Base-by-base conservation (phyloP, 345 rosid species). In the Cochlearia excelsa region DNA sequence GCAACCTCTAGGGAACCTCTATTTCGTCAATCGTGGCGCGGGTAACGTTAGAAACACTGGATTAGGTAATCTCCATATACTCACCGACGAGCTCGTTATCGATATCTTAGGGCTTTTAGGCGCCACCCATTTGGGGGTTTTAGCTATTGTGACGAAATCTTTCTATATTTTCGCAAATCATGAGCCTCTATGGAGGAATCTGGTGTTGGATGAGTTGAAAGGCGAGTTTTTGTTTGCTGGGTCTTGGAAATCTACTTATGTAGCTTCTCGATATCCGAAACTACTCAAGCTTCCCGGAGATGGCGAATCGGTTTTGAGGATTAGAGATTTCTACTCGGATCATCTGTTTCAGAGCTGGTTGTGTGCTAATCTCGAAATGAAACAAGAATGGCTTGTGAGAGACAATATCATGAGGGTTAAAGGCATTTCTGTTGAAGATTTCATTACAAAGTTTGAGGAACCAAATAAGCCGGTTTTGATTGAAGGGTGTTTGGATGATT, bases 301-400 rank as follows among this genome's bases (percentile, higher is more conserved):
- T n/a, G 29, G 26, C 11, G 61, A 35, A 26, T 74, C 74, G 1
- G 72, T 70, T 46, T 59, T 85, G 72, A 78, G 59, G 69, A 80
- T 93, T 43, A 75, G 83, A 62, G 90, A 93, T 48, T 89, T 93
- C 61, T 93, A 79, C 50, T 93, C 97, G 8, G 97, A 93, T 71
- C 83, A 89, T 75, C 67, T 89, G 61, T 89, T 93, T 51, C 99
- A 89, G 79, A 89, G 94, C 52, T 93, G 99, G 99, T 68, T 93
- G 29, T 93, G 97, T 78, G 97, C 99, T 43, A 93, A 83, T 77
- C 86, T 93, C 53, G 99, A 86, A 70, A 89, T 93, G 97, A 93
- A 84, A 74, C 80, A 79, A 1, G 90, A 87, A 63, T 93, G 99
- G 99, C 87, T 93, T 30, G 80, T 79, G 73, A 82, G 95, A 54